Percentiles rank a stretch among this genome's conserved stretches.
Evolutionary conservation across 768 basidiomycete species (phyloP).

Genomic region (Serendipita indica): DNA sequence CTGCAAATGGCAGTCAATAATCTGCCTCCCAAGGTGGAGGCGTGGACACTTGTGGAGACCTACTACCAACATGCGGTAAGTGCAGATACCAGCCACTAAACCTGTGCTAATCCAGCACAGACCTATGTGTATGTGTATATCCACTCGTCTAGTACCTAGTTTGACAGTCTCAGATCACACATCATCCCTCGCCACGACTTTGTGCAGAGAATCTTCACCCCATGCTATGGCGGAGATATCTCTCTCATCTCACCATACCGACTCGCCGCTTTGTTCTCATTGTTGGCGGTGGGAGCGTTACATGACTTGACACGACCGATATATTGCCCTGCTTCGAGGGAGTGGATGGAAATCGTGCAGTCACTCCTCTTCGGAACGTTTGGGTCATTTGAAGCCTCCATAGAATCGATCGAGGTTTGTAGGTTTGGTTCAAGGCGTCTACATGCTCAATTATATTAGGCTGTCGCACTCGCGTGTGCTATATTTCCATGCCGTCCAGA

Average conservation of each 20-base stretch:
- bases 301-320: neutral
- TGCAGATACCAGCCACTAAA: neutral
- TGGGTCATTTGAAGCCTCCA: neutral
- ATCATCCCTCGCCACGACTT: neutral
- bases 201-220: neutral
- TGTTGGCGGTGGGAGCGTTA: neutral
- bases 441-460: neutral
- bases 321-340: neutral
- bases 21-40: neutral
- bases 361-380: neutral
- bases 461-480: neutral
- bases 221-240: neutral
- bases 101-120: neutral
- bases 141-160: neutral
- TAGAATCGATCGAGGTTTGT: neutral
- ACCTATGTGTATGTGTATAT: constrained; percentile 6
- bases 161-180: neutral
- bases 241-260: neutral
- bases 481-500: neutral
- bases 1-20: neutral
- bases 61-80: constrained; percentile 1
- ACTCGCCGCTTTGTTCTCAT: neutral
- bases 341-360: constrained; percentile 4
- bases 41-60: neutral
- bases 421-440: neutral